Percentiles rank a stretch among this genome's conserved stretches.
These are phyloP conservation scores for Furcasterigmium furcatum DNA, from an alignment of 2,329 filamentous ascomycete species.

Conservation along the genomic window DNA sequence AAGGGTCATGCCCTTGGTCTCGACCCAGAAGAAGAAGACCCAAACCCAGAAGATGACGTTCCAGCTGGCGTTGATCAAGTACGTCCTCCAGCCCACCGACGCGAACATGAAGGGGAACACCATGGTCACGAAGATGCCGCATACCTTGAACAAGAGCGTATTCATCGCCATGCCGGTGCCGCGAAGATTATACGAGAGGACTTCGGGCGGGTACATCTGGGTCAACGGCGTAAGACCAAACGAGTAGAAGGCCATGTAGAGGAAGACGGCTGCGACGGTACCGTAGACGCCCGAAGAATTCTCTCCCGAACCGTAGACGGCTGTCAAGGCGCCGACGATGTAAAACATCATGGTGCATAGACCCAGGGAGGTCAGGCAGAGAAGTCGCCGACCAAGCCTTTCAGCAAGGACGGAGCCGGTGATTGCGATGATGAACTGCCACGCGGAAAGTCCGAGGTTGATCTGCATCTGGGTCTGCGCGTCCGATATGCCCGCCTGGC, in stretches of 20 bases:
- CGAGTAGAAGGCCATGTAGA: slow-evolving; percentile 13
- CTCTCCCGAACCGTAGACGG: background rate
- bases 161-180: slow-evolving; percentile 21
- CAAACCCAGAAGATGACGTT: slow-evolving; percentile 45
- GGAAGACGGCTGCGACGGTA: slow-evolving; percentile 12
- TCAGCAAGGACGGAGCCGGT: slow-evolving; percentile 5
- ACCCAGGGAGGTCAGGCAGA: background rate
- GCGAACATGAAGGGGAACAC: slow-evolving; percentile 40
- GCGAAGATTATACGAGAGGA: slow-evolving; percentile 30
- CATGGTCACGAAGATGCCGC: slow-evolving; percentile 36
- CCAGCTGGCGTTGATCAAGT: slow-evolving; percentile 53
- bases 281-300: slow-evolving; percentile 11
- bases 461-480: slow-evolving; percentile 14
- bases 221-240: slow-evolving; percentile 12
- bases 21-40: slow-evolving; percentile 49
- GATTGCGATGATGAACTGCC: slow-evolving; percentile 14
- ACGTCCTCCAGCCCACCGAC: slow-evolving; percentile 44
- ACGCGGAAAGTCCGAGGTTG: slow-evolving; percentile 14
- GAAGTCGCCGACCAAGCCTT: slow-evolving; percentile 7
- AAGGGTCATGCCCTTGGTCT: slow-evolving; percentile 51
- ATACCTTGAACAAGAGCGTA: slow-evolving; percentile 22
- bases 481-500: slow-evolving; percentile 3
- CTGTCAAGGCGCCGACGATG: slow-evolving; percentile 5
- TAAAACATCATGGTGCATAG: slow-evolving; percentile 5
- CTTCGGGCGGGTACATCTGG: slow-evolving; percentile 29